Percentiles rank a stretch among this genome's conserved stretches.
These are phyloP conservation scores for Geoglossum glabrum DNA, from an alignment of 495 filamentous ascomycete species.

Conservation along the genomic window DNA sequence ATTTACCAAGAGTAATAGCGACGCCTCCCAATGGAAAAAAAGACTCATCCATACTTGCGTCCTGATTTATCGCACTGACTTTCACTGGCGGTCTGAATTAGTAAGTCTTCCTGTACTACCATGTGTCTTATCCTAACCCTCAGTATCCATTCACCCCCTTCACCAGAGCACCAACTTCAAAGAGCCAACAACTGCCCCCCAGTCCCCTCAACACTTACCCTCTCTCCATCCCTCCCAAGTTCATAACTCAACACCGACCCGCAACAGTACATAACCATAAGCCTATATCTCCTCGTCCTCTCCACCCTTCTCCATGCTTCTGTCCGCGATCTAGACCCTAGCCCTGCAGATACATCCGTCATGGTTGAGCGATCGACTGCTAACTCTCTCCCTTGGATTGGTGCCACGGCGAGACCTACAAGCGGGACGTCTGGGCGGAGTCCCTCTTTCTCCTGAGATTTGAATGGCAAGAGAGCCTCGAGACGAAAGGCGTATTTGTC, in stretches of 20 bases:
- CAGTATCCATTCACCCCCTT: too few species aligned
- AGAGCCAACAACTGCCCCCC: background rate
- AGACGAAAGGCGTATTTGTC: constrained; percentile 24
- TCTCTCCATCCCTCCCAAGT: constrained; percentile 21
- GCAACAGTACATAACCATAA: constrained; percentile 59
- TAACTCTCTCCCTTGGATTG: constrained; percentile 38
- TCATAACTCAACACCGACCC: constrained; percentile 70
- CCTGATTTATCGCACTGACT: too few species aligned
- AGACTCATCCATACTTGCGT: too few species aligned
- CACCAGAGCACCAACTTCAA: too few species aligned
- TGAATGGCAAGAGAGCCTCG: constrained; percentile 35
- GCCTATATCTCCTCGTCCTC: constrained; percentile 32
- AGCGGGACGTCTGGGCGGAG: constrained; percentile 26
- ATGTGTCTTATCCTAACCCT: too few species aligned
- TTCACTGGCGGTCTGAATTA: too few species aligned
- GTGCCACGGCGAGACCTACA: constrained; percentile 35
- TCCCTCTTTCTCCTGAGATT: constrained; percentile 23
- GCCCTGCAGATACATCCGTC: constrained; percentile 4
- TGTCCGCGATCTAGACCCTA: background rate
- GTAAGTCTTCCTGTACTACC: too few species aligned
- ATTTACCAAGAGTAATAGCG: too few species aligned
- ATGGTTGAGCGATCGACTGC: constrained; percentile 16
- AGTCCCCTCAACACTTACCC: background rate
- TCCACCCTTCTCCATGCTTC: constrained; percentile 24
- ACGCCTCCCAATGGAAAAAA: too few species aligned